Conservation (phyloP, 208 protist species). For the Crithidia thermophila region DNA sequence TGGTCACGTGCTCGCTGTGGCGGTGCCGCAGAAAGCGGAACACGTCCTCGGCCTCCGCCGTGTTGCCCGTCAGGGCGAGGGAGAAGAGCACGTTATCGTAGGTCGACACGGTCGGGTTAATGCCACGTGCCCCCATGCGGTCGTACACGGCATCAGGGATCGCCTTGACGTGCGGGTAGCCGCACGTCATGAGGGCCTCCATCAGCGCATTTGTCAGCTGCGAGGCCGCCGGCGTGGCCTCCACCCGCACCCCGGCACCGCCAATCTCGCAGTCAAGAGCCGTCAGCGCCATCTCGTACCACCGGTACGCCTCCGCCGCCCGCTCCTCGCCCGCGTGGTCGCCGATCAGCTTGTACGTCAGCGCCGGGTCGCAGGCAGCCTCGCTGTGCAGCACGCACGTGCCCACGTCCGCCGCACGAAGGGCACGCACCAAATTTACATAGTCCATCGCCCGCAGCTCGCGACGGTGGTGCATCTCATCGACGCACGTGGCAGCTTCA, state of each 20-base stretch:
- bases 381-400: slow-evolving; percentile 65
- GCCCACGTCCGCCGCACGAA: slow-evolving; percentile 49
- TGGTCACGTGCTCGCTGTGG: slow-evolving; percentile 62
- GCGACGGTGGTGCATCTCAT: slow-evolving; percentile 47
- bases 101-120: slow-evolving; percentile 76
- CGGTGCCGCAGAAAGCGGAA: slow-evolving; percentile 68
- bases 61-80: slow-evolving; percentile 75
- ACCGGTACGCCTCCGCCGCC: slow-evolving; percentile 77
- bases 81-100: slow-evolving; percentile 80
- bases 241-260: slow-evolving; percentile 4
- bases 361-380: slow-evolving; percentile 67
- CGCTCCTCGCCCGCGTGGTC: slow-evolving; percentile 74
- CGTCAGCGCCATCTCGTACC: slow-evolving; percentile 68
- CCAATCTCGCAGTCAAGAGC: slow-evolving; percentile 28
- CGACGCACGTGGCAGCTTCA: slow-evolving; percentile 52
- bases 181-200: slow-evolving; percentile 72
- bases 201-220: slow-evolving; percentile 83
- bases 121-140: slow-evolving; percentile 67
- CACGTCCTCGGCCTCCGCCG: slow-evolving; percentile 75
- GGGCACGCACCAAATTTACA: slow-evolving; percentile 44
- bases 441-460: slow-evolving; percentile 60
- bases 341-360: slow-evolving; percentile 81
- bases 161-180: slow-evolving; percentile 72
- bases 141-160: slow-evolving; percentile 79
- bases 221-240: slow-evolving; percentile 52